Percentiles rank a stretch among this genome's conserved stretches.
Conservation (phyloP, 495 filamentous ascomycete genomes). For the Xylaria palmicola region DNA sequence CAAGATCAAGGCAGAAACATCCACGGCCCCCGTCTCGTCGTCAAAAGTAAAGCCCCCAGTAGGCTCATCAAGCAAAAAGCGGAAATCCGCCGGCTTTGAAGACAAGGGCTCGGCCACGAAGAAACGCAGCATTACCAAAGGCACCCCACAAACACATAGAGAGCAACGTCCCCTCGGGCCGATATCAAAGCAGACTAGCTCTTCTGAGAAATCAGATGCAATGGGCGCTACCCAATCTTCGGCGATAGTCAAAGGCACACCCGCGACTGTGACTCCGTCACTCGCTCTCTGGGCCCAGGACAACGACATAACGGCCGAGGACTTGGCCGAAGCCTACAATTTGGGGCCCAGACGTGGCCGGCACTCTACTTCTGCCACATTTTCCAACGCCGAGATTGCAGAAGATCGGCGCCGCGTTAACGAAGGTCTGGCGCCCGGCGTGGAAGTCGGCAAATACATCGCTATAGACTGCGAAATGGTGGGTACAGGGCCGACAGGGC, state of each 20-base stretch:
- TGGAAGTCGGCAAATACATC: conserved; percentile 78
- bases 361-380: conserved; percentile 5
- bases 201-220: not conserved
- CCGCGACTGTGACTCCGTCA: conserved; percentile 35
- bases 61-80: conserved; percentile 8
- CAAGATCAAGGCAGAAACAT: conserved; percentile 55
- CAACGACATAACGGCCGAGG: conserved; percentile 60
- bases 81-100: conserved; percentile 19
- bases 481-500: conserved; percentile 71
- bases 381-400: conserved; percentile 7
- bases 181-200: not conserved
- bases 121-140: conserved; percentile 10
- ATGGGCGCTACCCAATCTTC: conserved; percentile 42
- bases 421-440: conserved; percentile 45
- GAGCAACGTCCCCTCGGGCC: not conserved
- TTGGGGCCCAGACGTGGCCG: conserved; percentile 32
- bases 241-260: conserved; percentile 27
- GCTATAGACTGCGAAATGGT: conserved; percentile 99
- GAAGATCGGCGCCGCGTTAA: conserved; percentile 38
- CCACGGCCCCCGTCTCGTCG: conserved; percentile 29
- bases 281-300: conserved; percentile 49
- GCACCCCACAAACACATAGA: conserved; percentile 2
- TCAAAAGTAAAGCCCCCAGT: not conserved
- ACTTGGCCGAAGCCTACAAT: conserved; percentile 61
- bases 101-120: conserved; percentile 26